Conservation (phyloP, 805 yeast genomes). For the Brettanomyces bruxellensis region DNA sequence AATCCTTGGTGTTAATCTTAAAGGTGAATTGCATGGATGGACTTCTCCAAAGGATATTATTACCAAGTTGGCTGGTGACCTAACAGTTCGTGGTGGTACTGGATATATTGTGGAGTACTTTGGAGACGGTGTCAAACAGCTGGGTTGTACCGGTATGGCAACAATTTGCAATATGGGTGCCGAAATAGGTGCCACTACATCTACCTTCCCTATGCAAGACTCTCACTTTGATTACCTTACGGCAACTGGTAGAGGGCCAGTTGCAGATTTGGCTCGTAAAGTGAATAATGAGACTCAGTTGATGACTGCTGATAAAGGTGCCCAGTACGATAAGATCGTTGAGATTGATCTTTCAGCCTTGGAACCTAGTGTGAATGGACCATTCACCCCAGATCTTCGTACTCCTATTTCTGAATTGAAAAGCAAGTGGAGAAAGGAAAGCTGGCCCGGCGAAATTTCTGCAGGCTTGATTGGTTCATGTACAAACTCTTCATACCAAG, state of each 20-base stretch:
- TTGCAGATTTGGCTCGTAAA: conserved; percentile 70
- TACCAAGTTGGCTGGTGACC: conserved; percentile 84
- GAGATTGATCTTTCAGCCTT: conserved; percentile 83
- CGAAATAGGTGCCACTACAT: conserved; percentile 97
- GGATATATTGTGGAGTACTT: conserved; percentile 94
- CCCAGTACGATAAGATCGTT: conserved; percentile 86
- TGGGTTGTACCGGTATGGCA: conserved; percentile 98
- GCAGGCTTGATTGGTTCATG: conserved; percentile 98
- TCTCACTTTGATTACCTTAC: conserved; percentile 80
- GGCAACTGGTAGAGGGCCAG: conserved; percentile 79
- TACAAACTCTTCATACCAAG: conserved; percentile 97
- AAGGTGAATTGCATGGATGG: conserved; percentile 92
- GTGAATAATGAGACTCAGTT: conserved; percentile 53
- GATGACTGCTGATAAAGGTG: conserved; percentile 83
- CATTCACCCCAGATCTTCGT: conserved; percentile 96
- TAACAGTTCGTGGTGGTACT: conserved; percentile 97
- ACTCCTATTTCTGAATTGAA: conserved; percentile 87
- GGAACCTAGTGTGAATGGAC: conserved; percentile 97
- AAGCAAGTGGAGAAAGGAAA: conserved; percentile 72
- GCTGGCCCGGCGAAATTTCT: conserved; percentile 88
- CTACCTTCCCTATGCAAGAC: conserved; percentile 93
- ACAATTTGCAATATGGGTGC: conserved; percentile 99
- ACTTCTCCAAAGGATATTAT: conserved; percentile 95
- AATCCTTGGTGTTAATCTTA: conserved; percentile 87
- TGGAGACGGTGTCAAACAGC: conserved; percentile 88